Percentiles rank a stretch among this genome's conserved stretches.
These are phyloP conservation scores for Cladobotryum protrusum DNA, from an alignment of 2,329 filamentous ascomycete genomes.

Conservation along the genomic window DNA sequence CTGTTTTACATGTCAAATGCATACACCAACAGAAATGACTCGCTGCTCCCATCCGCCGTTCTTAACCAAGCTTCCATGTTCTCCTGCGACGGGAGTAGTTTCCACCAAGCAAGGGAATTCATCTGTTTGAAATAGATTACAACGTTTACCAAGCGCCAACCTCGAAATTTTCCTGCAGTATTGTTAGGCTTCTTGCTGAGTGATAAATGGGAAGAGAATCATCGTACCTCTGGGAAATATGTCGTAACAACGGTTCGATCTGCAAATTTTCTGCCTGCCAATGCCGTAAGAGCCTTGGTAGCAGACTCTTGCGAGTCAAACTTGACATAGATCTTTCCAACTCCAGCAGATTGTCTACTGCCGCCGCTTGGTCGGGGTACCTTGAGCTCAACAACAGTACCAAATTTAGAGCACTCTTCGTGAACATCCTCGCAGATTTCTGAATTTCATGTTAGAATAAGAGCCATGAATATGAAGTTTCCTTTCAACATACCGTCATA, in stretches of 20 bases:
- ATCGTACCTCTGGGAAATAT: constrained; percentile 81
- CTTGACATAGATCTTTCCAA: constrained; percentile 97
- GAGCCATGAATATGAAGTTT: neutral
- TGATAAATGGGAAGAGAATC: neutral
- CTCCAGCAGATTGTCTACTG: constrained; percentile 75
- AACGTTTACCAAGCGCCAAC: constrained; percentile 70
- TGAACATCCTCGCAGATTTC: constrained; percentile 95
- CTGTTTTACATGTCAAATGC: constrained; percentile 15
- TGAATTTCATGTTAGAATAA: constrained; percentile 38
- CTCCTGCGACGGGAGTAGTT: neutral
- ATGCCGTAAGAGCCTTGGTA: constrained; percentile 76
- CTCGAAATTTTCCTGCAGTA: constrained; percentile 82
- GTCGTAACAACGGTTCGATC: constrained; percentile 95
- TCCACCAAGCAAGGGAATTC: neutral
- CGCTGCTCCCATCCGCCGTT: neutral
- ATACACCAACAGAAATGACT: constrained; percentile 4
- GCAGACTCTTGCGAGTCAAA: constrained; percentile 74
- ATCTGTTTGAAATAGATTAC: constrained; percentile 10
- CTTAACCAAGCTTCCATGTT: constrained; percentile 10
- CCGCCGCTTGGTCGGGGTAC: constrained; percentile 81
- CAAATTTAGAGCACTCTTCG: constrained; percentile 91
- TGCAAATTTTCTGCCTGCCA: constrained; percentile 93
- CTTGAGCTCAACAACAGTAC: constrained; percentile 80
- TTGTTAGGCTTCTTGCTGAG: constrained; percentile 25
- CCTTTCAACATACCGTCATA: constrained; percentile 65